Evolutionary conservation across 768 basidiomycete genomes (phyloP).

Genomic region (Albatrellus ellisii): DNA sequence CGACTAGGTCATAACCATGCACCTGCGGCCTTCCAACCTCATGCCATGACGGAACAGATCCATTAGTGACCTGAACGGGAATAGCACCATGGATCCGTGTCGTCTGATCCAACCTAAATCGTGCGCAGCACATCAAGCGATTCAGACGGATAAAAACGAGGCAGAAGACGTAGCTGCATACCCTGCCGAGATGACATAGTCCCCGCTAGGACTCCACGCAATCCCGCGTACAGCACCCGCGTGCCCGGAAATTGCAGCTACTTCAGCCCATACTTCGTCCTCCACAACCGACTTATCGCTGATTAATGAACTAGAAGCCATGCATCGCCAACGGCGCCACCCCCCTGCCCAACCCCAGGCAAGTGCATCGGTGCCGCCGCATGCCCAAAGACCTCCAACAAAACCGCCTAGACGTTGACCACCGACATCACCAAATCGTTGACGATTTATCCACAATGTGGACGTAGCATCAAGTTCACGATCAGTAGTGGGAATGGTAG

Average conservation of each 20-base stretch:
- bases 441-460: constrained; percentile 81
- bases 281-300: constrained; percentile 5
- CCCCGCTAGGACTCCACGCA: constrained; percentile 77
- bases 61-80: constrained; percentile 14
- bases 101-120: constrained; percentile 73
- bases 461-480: constrained; percentile 24
- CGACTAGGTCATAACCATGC: constrained; percentile 90
- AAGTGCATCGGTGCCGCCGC: constrained; percentile 45
- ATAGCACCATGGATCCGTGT: constrained; percentile 72
- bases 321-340: constrained; percentile 75
- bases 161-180: constrained; percentile 22
- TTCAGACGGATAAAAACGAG: neutral
- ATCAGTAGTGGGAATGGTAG: constrained; percentile 26
- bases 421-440: constrained; percentile 93
- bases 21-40: constrained; percentile 90
- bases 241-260: constrained; percentile 79
- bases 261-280: constrained; percentile 55
- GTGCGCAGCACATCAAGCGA: neutral
- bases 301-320: neutral
- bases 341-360: constrained; percentile 94
- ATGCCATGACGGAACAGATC: constrained; percentile 45
- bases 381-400: constrained; percentile 78
- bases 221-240: constrained; percentile 66
- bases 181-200: constrained; percentile 81
- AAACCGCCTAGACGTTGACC: constrained; percentile 86